Evolutionary conservation across 2,329 filamentous ascomycete species (phyloP).

Genomic region (Trichoderma hamatum): DNA sequence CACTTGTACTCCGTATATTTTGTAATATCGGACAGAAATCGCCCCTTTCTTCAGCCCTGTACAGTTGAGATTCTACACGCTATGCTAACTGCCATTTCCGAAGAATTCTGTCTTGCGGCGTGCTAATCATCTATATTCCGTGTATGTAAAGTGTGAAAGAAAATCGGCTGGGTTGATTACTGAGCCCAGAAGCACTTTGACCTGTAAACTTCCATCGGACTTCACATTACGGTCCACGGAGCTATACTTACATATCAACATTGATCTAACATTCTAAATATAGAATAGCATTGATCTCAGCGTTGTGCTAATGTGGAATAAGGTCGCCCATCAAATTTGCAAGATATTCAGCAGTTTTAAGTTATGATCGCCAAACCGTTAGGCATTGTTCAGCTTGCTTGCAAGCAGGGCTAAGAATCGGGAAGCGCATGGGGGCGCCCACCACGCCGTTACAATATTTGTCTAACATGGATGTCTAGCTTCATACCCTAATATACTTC

Average conservation of each 20-base stretch:
- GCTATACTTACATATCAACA: neutral
- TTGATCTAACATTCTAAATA: neutral
- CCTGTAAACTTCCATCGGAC: too few species aligned
- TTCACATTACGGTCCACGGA: neutral
- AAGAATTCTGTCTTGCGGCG: neutral
- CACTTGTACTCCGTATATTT: neutral
- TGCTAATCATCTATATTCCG: neutral
- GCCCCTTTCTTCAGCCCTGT: neutral
- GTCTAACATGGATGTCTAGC: too few species aligned
- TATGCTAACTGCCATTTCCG: neutral
- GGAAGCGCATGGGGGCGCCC: too few species aligned
- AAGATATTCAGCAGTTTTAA: neutral
- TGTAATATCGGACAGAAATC: neutral
- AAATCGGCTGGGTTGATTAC: neutral
- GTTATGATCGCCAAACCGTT: neutral
- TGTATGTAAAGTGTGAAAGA: neutral
- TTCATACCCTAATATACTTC: too few species aligned
- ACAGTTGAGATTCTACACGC: neutral
- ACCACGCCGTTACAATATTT: too few species aligned
- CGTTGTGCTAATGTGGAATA: neutral
- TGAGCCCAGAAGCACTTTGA: too few species aligned
- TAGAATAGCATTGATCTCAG: neutral
- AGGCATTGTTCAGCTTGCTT: neutral
- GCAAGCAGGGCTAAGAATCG: too few species aligned
- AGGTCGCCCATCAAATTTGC: neutral